These are phyloP conservation scores for Thielaviopsis euricoi DNA, from an alignment of 2,329 filamentous ascomycete genomes.

Conservation along the genomic window DNA sequence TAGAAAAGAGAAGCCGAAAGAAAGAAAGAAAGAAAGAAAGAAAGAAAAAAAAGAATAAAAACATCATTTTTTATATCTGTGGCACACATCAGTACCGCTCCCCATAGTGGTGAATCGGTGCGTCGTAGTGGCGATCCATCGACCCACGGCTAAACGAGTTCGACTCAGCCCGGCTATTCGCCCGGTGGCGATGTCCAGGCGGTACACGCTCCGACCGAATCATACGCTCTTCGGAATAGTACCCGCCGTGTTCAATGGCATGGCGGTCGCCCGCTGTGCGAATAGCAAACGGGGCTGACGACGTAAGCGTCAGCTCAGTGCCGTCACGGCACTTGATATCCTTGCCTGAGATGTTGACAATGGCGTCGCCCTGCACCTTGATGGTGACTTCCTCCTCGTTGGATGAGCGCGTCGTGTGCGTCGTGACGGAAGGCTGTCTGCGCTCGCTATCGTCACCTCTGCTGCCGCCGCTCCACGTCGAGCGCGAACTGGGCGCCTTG, in stretches of 20 bases:
- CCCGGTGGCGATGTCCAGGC: slow-evolving; percentile 25
- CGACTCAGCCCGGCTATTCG: slow-evolving; percentile 34
- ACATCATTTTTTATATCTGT: neutral
- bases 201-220: slow-evolving; percentile 26
- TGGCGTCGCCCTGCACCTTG: slow-evolving; percentile 38
- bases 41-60: neutral
- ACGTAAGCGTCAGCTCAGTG: slow-evolving; percentile 40
- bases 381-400: slow-evolving; percentile 43
- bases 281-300: slow-evolving; percentile 18
- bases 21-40: slow-evolving; percentile 1
- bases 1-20: neutral
- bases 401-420: slow-evolving; percentile 39
- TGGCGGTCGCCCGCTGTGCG: slow-evolving; percentile 34
- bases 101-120: slow-evolving; percentile 6
- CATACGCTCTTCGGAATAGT: slow-evolving; percentile 31
- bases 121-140: slow-evolving; percentile 10
- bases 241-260: slow-evolving; percentile 21
- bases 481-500: slow-evolving; percentile 34
- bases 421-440: slow-evolving; percentile 39
- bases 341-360: slow-evolving; percentile 37
- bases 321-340: slow-evolving; percentile 43
- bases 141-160: slow-evolving; percentile 24
- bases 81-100: neutral
- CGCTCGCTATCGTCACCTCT: slow-evolving; percentile 45
- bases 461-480: slow-evolving; percentile 41